phyloP scores from a whole-genome alignment of 2,329 filamentous ascomycete species.

The Colletotrichum paranaense region DNA sequence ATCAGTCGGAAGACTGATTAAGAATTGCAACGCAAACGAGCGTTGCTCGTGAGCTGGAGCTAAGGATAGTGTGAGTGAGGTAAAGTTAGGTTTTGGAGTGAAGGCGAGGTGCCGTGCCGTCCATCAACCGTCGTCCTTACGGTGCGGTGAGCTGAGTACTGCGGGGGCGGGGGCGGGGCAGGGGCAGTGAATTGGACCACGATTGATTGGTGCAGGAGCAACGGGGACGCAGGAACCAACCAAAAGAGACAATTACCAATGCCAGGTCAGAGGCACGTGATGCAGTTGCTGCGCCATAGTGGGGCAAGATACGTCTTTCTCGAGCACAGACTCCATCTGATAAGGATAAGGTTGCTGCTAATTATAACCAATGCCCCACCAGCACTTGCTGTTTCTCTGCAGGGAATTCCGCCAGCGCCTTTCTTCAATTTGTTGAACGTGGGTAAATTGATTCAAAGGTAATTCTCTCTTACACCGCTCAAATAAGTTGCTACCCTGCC shows the following conservation, averaged over 20 bases:
- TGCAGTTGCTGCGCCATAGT: background rate
- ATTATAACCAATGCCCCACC: background rate
- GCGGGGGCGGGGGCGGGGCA: constrained; percentile 3
- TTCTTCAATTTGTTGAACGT: no score
- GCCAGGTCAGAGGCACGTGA: background rate
- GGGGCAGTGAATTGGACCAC: background rate
- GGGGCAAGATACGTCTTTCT: background rate
- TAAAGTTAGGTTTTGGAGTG: background rate
- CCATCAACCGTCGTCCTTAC: background rate
- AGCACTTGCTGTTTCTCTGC: background rate
- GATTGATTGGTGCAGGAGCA: background rate
- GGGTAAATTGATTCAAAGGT: no score
- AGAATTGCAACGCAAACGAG: background rate
- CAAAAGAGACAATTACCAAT: constrained; percentile 8
- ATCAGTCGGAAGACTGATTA: background rate
- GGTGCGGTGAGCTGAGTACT: constrained; percentile 9
- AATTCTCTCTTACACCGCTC: background rate
- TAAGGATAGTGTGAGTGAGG: background rate
- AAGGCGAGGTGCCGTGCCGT: constrained; percentile 4
- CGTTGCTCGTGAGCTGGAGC: constrained; percentile 12
- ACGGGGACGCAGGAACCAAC: background rate
- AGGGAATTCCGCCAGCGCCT: background rate
- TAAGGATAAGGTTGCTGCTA: constrained; percentile 8
- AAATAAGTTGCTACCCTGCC: background rate
- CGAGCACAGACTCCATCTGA: constrained; percentile 14